Percentiles rank a stretch among this genome's conserved stretches.
Conservation (phyloP, 2,329 filamentous ascomycete species). For the Cladosporium halotolerans region DNA sequence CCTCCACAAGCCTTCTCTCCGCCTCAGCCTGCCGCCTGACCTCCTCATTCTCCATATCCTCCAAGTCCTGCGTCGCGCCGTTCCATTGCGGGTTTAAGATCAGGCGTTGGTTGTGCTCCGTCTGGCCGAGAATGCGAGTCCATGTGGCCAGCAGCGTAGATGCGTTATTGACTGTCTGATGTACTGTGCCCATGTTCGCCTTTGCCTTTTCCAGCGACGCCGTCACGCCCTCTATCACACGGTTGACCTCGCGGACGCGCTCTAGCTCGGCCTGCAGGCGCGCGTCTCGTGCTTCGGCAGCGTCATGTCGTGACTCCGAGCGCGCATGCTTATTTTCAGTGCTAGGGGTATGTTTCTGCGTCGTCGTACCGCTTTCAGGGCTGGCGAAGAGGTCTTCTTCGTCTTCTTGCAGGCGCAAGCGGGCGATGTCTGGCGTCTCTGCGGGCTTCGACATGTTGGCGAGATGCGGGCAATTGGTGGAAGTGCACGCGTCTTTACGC, state of each 20-base stretch:
- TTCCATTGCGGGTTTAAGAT: slow-evolving; percentile 86
- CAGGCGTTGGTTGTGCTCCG: slow-evolving; percentile 91
- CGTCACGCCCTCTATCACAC: slow-evolving; percentile 73
- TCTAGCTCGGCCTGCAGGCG: slow-evolving; percentile 73
- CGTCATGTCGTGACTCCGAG: slow-evolving; percentile 42
- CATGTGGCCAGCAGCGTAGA: slow-evolving; percentile 89
- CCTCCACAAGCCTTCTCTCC: slow-evolving; percentile 69
- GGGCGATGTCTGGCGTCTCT: slow-evolving; percentile 25
- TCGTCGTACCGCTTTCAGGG: slow-evolving; percentile 38
- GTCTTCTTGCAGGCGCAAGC: slow-evolving; percentile 46
- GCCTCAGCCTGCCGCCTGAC: slow-evolving; percentile 67
- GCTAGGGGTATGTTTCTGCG: slow-evolving; percentile 24
- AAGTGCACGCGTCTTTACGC: slow-evolving; percentile 16
- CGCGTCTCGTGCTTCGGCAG: slow-evolving; percentile 63
- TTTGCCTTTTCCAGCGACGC: slow-evolving; percentile 65
- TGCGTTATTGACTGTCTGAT: slow-evolving; percentile 76
- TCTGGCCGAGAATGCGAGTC: slow-evolving; percentile 93
- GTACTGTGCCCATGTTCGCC: slow-evolving; percentile 78
- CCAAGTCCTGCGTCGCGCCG: slow-evolving; percentile 76
- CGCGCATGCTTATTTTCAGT: slow-evolving; percentile 29
- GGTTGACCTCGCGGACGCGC: slow-evolving; percentile 78
- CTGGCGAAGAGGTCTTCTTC: slow-evolving; percentile 55
- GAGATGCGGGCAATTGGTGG: not conserved
- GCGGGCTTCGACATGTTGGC: slow-evolving; percentile 24
- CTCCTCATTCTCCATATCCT: slow-evolving; percentile 79